These are phyloP conservation scores for Durotheca rogersii DNA, from an alignment of 495 filamentous ascomycete species.

Conservation along the genomic window DNA sequence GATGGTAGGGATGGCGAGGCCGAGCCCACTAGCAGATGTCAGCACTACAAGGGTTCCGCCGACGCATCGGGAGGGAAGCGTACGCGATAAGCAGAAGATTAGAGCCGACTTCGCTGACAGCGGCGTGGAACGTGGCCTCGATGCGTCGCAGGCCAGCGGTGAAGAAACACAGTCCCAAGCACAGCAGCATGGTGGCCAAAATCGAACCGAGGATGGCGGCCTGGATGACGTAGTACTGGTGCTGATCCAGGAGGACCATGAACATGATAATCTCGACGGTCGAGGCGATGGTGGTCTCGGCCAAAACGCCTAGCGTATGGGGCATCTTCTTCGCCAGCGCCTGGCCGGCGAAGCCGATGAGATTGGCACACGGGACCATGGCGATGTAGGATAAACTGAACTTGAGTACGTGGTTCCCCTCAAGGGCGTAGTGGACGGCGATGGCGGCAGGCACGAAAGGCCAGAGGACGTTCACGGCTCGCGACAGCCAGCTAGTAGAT, in stretches of 20 bases:
- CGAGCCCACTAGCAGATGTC: slow-evolving; percentile 57
- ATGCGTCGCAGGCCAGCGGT: slow-evolving; percentile 67
- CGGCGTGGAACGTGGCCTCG: slow-evolving; percentile 69
- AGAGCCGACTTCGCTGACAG: slow-evolving; percentile 77
- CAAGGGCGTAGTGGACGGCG: slow-evolving; percentile 44
- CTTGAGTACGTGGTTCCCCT: slow-evolving; percentile 50
- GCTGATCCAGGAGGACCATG: slow-evolving; percentile 62
- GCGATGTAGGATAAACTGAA: slow-evolving; percentile 51
- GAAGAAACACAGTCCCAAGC: slow-evolving; percentile 76
- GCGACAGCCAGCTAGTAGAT: slow-evolving; percentile 44
- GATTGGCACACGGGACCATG: slow-evolving; percentile 87
- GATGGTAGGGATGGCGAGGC: slow-evolving; percentile 77
- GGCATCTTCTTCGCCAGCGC: slow-evolving; percentile 78
- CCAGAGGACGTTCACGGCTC: slow-evolving; percentile 51
- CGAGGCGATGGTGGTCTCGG: slow-evolving; percentile 75
- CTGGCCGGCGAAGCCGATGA: slow-evolving; percentile 81
- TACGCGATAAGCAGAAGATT: slow-evolving; percentile 78
- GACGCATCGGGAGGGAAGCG: slow-evolving; percentile 9
- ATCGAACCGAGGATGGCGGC: slow-evolving; percentile 82
- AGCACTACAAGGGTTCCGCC: slow-evolving; percentile 5
- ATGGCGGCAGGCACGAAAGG: slow-evolving; percentile 57
- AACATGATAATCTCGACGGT: slow-evolving; percentile 83
- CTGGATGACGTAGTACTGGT: slow-evolving; percentile 70
- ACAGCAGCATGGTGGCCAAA: slow-evolving; percentile 74
- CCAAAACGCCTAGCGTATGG: slow-evolving; percentile 72